Base-by-base conservation (phyloP, 768 basidiomycete species). In the Hygrocybe punicea region DNA sequence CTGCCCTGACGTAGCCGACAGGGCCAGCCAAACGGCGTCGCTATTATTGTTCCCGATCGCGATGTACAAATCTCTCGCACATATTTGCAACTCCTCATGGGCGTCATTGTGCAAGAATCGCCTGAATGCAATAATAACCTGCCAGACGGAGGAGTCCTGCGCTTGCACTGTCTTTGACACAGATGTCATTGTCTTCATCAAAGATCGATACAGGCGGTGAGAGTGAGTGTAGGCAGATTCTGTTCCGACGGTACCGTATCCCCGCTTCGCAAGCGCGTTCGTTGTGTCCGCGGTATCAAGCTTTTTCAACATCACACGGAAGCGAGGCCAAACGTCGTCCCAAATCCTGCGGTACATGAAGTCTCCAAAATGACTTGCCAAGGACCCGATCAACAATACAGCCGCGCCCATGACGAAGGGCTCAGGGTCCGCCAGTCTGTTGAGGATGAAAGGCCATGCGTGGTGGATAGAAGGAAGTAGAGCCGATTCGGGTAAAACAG, bases 401-500 rank as follows among this genome's bases (percentile, higher is more conserved):
- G 92, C 86, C 21, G 89, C 87, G 53, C 82, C 81, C 59, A 93
- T 82, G 25, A 98, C 93, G 63, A 84, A 94, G 0, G 84, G 74
- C 66, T 94, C 89, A 0, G 77, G 44, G 64, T 93, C 91, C 13
- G 70, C 67, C 11, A 98, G 77, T 7, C 96, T 82, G 62, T 93
- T 93, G 55, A 98, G 73, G 62, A 99, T 84, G 69, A 87, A 91
- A n/a, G 93, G 92, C 97, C 97, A 99, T 2, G 91, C 88, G 19
- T 82, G 81, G 70, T 98, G 91, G 35, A 98, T 82, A 4, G 89
- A 80, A 2, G 93, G 90, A 39, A 98, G 80, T 16, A 98, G 80
- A 14, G 87, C 83, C 11, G 85, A 82, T 64, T 87, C 86, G 0
- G 80, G 81, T 19, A 86, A 76, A 6, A 94, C 84, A 0, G 88